phyloP scores from a whole-genome alignment of 371 early-diverging fungal genomes.

The Mucor mucedo region DNA sequence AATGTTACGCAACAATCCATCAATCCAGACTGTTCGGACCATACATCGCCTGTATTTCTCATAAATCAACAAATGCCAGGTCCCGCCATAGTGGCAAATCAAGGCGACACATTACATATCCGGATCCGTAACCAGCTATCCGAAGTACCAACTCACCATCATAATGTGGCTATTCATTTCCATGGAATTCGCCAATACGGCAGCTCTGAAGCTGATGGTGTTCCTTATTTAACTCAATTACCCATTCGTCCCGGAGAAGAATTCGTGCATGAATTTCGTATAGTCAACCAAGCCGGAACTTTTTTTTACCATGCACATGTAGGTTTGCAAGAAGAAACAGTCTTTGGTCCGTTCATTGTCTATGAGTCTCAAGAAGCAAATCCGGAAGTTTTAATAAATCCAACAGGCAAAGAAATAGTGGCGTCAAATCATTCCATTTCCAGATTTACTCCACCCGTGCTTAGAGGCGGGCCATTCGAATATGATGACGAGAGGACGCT shows the following conservation, averaged over 20 bases:
- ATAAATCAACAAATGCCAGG: constrained; percentile 59
- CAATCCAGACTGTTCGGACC: constrained; percentile 46
- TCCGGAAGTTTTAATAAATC: constrained; percentile 6
- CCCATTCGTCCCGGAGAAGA: constrained; percentile 60
- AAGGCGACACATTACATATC: constrained; percentile 47
- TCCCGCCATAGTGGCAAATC: constrained; percentile 45
- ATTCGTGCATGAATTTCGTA: constrained; percentile 55
- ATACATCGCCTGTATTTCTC: constrained; percentile 29
- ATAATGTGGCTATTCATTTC: constrained; percentile 46
- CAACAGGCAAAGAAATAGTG: not conserved
- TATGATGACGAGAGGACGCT: constrained; percentile 55
- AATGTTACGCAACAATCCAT: constrained; percentile 34
- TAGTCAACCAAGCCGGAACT: constrained; percentile 55
- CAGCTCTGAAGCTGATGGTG: constrained; percentile 57
- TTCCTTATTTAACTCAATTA: constrained; percentile 62
- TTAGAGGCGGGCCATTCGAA: constrained; percentile 24
- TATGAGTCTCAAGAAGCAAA: constrained; percentile 35
- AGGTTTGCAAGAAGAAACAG: constrained; percentile 48
- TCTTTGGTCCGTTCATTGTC: constrained; percentile 56
- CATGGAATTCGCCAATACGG: constrained; percentile 53
- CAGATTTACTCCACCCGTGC: not conserved
- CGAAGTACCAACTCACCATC: constrained; percentile 1
- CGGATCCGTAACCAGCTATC: constrained; percentile 45
- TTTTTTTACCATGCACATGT: constrained; percentile 63
- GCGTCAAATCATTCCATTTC: constrained; percentile 1